These are phyloP conservation scores for Drosera capensis DNA, from an alignment of 148 eudicot genomes.

Conservation along the genomic window DNA sequence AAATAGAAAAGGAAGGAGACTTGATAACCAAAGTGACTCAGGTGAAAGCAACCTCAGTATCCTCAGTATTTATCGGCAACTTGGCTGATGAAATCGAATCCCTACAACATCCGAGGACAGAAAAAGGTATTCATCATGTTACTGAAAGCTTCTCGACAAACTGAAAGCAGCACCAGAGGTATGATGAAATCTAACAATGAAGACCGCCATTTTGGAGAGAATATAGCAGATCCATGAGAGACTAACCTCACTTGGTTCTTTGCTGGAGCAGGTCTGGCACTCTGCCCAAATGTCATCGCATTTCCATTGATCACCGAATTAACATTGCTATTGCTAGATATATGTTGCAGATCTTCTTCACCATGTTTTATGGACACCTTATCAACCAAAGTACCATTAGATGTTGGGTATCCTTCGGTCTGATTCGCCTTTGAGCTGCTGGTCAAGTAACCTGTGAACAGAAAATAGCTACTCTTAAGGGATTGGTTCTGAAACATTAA, in stretches of 20 bases:
- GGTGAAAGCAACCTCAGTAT: slow-evolving; percentile 27
- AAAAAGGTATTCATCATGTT: background rate
- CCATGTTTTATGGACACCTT: background rate
- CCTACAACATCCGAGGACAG: slow-evolving; percentile 13
- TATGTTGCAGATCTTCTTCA: background rate
- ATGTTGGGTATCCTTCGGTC: background rate
- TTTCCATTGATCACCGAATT: background rate
- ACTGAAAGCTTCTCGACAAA: background rate
- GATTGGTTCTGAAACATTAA: background rate
- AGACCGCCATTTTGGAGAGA: background rate
- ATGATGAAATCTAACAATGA: background rate
- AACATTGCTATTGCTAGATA: background rate
- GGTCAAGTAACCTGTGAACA: background rate
- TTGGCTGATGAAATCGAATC: slow-evolving; percentile 15
- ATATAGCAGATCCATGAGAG: background rate
- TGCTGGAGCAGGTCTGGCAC: background rate
- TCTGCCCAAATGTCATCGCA: background rate
- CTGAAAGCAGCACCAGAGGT: no score
- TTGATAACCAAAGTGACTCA: background rate
- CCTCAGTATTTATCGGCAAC: slow-evolving; percentile 10
- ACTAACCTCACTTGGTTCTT: background rate
- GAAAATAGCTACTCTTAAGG: background rate
- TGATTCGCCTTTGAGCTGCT: background rate
- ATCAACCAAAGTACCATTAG: background rate
- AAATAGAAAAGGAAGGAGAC: background rate